Base-by-base conservation (phyloP, 208 protist genomes). In the Leishmania major region DNA sequence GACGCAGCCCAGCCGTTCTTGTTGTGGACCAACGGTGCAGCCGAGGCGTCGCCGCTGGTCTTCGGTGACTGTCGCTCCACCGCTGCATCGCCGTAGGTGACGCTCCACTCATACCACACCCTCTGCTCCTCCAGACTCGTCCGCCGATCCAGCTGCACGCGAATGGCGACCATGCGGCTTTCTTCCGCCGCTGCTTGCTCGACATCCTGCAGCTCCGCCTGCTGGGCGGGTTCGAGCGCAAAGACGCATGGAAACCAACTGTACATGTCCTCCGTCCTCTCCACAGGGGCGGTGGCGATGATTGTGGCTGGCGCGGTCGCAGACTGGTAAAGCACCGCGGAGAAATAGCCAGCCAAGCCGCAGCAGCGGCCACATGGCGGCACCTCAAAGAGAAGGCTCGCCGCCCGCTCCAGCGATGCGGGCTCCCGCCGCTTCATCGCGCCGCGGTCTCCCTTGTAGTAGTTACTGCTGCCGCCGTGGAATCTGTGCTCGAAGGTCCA, bases 221-320 rank as follows among this genome's bases (percentile, higher is more conserved):
- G 79, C 70, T 84, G 80, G 22, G 77, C 59, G 35, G 92, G 92
- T n/a, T 90, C 89, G 1, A 96, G 57, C 0, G 92, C 75, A 75
- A 97, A 91, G 40, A 93, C 72, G 85, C 88, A 94, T 0, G 95
- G 95, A 82, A 98, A 98, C 94, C 95, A 98, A 84, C 95, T 98
- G 86, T 92, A 96, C 89, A 98, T 90, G 73, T 82, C 88, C 37
- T 49, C 45, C 28, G 95, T 97, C 53, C 92, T 89, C 6, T 59
- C 76, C 37, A 11, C 45, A 59, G 82, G 78, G 8, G 40, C 78
- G 4, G 81, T 92, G 47, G 80, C 57, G 37, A 90, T 31, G 28
- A n/a, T 66, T n/a, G 89, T 84, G 19, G 71, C 59, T 71, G 51
- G 17, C 43, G 78, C 35, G 75, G 53, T 81, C n/a, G n/a, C 40